phyloP scores from a whole-genome alignment of 2,329 filamentous ascomycete species.

The Tolypocladium amazonense region DNA sequence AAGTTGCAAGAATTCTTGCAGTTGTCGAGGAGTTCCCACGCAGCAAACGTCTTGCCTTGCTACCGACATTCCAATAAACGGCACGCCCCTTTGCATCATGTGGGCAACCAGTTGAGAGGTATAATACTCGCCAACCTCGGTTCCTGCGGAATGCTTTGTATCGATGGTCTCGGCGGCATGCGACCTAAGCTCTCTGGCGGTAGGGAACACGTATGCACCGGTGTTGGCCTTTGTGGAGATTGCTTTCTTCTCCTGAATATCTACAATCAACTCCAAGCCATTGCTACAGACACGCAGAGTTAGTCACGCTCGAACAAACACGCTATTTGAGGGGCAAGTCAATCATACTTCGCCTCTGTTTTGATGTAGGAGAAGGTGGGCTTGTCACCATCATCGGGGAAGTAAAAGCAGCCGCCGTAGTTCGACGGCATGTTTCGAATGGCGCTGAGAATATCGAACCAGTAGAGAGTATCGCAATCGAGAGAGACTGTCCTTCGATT shows the following conservation, averaged over 20 bases:
- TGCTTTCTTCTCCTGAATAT: slow-evolving; percentile 18
- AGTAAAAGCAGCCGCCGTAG: slow-evolving; percentile 16
- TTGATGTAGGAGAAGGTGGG: slow-evolving; percentile 20
- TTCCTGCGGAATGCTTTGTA: slow-evolving; percentile 9
- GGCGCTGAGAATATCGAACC: slow-evolving; percentile 16
- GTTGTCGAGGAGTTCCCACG: slow-evolving; percentile 17
- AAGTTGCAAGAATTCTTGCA: slow-evolving; percentile 14
- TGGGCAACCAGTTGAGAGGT: slow-evolving; percentile 8
- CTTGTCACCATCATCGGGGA: slow-evolving; percentile 15
- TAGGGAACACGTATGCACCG: slow-evolving; percentile 16
- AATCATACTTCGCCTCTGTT: slow-evolving; percentile 9
- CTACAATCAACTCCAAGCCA: slow-evolving; percentile 12
- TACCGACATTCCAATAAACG: slow-evolving; percentile 13
- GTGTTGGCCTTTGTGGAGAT: slow-evolving; percentile 18
- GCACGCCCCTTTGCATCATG: slow-evolving; percentile 13
- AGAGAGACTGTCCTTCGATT: slow-evolving; percentile 16
- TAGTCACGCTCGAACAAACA: neutral
- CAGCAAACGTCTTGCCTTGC: slow-evolving; percentile 13
- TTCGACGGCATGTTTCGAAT: slow-evolving; percentile 13
- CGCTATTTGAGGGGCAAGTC: neutral
- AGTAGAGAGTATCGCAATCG: slow-evolving; percentile 22
- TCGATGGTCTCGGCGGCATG: slow-evolving; percentile 9
- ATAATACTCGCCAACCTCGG: slow-evolving; percentile 15
- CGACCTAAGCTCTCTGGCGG: slow-evolving; percentile 10
- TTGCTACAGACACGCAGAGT: neutral